Evolutionary conservation across 139 green algal species (phyloP).

Genomic region (Yamagishiella unicocca): DNA sequence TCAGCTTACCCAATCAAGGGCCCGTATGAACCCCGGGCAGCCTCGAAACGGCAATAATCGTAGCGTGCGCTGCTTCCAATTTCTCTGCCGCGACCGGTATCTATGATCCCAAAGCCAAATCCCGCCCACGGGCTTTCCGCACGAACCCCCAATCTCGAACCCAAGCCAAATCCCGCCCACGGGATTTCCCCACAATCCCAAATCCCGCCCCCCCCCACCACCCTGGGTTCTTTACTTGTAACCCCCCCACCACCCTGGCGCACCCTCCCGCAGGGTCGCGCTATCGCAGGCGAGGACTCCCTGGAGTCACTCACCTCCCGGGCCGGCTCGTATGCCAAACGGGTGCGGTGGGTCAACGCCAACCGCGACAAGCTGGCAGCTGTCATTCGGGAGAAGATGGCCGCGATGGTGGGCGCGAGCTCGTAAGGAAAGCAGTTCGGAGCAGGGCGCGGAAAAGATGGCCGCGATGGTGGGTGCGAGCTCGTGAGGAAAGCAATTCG

Average conservation of each 20-base stretch:
- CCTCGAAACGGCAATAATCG: too few relatives aligned
- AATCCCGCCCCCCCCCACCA: too few relatives aligned
- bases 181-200: too few relatives aligned
- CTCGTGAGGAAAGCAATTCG: background rate
- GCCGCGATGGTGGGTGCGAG: background rate
- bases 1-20: too few relatives aligned
- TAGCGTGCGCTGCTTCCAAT: too few relatives aligned
- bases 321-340: slow-evolving; percentile 67
- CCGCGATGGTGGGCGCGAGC: background rate
- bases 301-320: slow-evolving; percentile 63
- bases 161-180: too few relatives aligned
- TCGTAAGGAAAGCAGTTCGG: background rate
- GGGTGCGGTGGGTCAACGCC: slow-evolving; percentile 66
- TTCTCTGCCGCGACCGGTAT: too few relatives aligned
- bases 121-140: too few relatives aligned
- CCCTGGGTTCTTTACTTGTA: too few relatives aligned
- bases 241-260: background rate
- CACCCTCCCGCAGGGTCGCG: slow-evolving; percentile 43
- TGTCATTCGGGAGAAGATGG: slow-evolving; percentile 43
- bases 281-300: slow-evolving; percentile 60
- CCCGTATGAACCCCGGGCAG: too few relatives aligned
- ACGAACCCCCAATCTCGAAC: too few relatives aligned
- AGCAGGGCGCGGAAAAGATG: background rate
- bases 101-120: too few relatives aligned
- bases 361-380: slow-evolving; percentile 53